These are phyloP conservation scores for Chrysoporthe cubensis DNA, from an alignment of 2,329 filamentous ascomycete genomes.

Conservation along the genomic window DNA sequence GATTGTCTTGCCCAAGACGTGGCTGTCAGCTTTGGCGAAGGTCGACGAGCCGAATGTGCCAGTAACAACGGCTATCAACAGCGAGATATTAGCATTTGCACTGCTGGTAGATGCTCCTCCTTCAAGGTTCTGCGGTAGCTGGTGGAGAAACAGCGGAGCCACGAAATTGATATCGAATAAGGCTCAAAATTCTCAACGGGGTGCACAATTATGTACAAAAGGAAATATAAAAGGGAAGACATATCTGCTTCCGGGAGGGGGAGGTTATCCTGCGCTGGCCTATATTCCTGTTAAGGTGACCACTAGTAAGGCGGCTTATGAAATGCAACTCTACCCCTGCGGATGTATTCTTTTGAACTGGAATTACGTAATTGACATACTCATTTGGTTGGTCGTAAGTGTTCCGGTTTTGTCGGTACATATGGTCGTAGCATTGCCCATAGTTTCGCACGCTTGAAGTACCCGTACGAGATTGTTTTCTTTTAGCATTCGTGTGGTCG, in stretches of 20 bases:
- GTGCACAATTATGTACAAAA: neutral
- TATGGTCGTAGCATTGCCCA: constrained; percentile 60
- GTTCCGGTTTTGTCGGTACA: constrained; percentile 83
- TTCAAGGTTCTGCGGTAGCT: neutral
- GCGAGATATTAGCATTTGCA: neutral
- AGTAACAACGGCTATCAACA: constrained; percentile 61
- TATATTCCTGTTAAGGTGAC: too few species aligned
- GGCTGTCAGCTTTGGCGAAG: constrained; percentile 20
- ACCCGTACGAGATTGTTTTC: constrained; percentile 73
- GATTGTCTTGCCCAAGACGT: constrained; percentile 20
- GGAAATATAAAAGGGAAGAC: neutral
- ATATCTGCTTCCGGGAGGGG: neutral
- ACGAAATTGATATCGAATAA: neutral
- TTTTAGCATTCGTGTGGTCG: constrained; percentile 69
- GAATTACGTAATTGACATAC: neutral
- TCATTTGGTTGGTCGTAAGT: constrained; percentile 76
- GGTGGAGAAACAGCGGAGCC: neutral
- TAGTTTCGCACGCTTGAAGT: constrained; percentile 70
- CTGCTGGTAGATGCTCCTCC: neutral
- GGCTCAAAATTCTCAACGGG: neutral
- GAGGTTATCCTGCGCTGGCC: too few species aligned
- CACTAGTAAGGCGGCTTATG: too few species aligned
- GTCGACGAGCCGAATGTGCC: constrained; percentile 60
- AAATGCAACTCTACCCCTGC: neutral
- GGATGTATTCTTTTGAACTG: neutral